These are phyloP conservation scores for Fusarium sp. DNA, from an alignment of 2,329 filamentous ascomycete genomes.

Conservation along the genomic window DNA sequence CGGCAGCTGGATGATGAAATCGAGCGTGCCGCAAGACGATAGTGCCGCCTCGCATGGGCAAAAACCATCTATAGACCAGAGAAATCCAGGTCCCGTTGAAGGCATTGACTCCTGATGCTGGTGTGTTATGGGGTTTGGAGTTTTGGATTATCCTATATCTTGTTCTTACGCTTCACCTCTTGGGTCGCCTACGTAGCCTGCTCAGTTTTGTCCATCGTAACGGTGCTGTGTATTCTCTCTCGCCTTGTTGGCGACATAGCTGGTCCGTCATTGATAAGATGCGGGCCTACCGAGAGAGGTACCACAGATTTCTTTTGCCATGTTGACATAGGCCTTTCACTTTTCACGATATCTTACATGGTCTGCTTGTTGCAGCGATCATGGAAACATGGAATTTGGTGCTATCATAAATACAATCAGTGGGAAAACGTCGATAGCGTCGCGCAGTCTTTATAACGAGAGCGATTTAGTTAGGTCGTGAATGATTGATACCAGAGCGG, in stretches of 20 bases:
- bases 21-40: constrained; percentile 54
- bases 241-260: not conserved
- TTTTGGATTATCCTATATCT: constrained; percentile 33
- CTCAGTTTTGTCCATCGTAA: constrained; percentile 28
- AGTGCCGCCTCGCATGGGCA: constrained; percentile 22
- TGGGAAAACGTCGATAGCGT: not conserved
- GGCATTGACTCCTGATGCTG: constrained; percentile 19
- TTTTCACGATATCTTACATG: not conserved
- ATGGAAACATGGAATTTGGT: constrained; percentile 4
- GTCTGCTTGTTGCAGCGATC: constrained; percentile 10
- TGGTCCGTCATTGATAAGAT: constrained; percentile 5
- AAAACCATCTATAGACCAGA: constrained; percentile 8
- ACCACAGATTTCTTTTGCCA: constrained; percentile 26
- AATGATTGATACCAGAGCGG: not conserved
- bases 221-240: constrained; percentile 8
- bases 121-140: constrained; percentile 38
- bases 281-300: constrained; percentile 29
- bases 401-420: not conserved
- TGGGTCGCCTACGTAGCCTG: constrained; percentile 19
- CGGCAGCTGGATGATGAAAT: constrained; percentile 66
- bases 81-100: not conserved
- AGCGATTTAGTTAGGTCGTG: not conserved
- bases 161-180: constrained; percentile 17
- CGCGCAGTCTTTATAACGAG: not conserved
- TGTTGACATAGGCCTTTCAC: constrained; percentile 4